Percentiles rank a stretch among this genome's conserved stretches.
Evolutionary conservation across 108 stramenopile species (phyloP).

Genomic region (Schizochytrium sp.): DNA sequence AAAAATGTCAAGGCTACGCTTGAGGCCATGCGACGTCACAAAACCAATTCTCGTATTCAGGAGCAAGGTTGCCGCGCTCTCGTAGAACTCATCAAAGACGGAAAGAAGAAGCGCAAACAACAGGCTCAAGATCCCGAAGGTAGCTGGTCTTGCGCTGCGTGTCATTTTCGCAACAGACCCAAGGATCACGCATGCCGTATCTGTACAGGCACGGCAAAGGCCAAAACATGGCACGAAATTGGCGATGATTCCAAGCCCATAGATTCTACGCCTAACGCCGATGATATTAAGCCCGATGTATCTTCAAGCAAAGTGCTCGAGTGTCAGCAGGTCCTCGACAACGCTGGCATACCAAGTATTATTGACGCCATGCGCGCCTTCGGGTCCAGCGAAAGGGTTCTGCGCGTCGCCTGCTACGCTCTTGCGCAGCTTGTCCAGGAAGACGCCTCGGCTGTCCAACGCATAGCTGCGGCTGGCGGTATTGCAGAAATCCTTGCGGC

Average conservation of each 20-base stretch:
- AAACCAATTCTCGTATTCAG: neutral
- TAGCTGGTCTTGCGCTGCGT: neutral
- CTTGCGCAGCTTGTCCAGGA: constrained; percentile 5
- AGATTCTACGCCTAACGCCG: too few species aligned
- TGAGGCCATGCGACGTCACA: neutral
- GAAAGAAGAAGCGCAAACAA: neutral
- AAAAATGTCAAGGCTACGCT: neutral
- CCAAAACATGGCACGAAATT: neutral
- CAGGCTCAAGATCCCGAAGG: neutral
- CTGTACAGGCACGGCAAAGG: neutral
- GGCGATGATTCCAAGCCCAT: too few species aligned
- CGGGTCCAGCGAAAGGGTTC: neutral
- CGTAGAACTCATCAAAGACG: neutral
- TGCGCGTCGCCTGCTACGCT: neutral
- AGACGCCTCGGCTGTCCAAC: neutral
- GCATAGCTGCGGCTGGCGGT: neutral
- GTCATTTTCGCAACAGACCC: neutral
- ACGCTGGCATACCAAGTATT: neutral
- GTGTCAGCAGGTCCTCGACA: neutral
- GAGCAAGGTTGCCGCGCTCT: neutral
- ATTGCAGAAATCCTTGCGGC: neutral
- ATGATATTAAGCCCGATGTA: too few species aligned
- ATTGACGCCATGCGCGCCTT: neutral
- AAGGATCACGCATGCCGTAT: neutral
- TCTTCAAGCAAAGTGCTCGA: neutral